Evolutionary conservation across 257 asterid species (phyloP).

Genomic region (Salvia rosmarinus): DNA sequence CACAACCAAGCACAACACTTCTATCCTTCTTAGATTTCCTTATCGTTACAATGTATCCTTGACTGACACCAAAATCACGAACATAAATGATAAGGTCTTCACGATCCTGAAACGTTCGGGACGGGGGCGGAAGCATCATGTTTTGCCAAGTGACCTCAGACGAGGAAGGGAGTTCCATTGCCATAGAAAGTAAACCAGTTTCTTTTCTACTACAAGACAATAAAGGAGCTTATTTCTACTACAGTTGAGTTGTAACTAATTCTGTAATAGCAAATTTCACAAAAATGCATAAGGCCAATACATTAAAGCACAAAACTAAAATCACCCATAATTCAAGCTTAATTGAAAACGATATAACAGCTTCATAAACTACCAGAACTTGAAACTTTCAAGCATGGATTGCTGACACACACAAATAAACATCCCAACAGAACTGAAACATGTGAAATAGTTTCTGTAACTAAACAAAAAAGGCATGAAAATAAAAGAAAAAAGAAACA

Average conservation of each 20-base stretch:
- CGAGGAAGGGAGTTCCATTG: conserved; percentile 42
- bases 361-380: background rate
- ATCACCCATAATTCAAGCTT: background rate
- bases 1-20: conserved; percentile 61
- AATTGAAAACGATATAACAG: background rate
- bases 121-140: conserved; percentile 51
- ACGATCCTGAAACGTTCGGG: conserved; percentile 54
- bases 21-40: conserved; percentile 53
- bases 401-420: background rate
- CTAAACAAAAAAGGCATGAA: background rate
- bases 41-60: conserved; percentile 56
- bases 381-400: conserved; percentile 5
- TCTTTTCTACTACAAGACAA: conserved; percentile 5
- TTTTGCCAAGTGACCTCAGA: conserved; percentile 36
- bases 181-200: conserved; percentile 19
- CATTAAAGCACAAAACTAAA: background rate
- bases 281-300: background rate
- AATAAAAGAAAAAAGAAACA: background rate
- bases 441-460: background rate
- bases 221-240: conserved; percentile 7
- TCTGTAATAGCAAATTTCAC: background rate
- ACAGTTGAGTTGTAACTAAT: background rate
- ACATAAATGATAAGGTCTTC: conserved; percentile 50
- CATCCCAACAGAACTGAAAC: background rate
- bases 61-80: conserved; percentile 52